Conservation (phyloP, 352 stramenopile species). For the Phytophthora rubi region DNA sequence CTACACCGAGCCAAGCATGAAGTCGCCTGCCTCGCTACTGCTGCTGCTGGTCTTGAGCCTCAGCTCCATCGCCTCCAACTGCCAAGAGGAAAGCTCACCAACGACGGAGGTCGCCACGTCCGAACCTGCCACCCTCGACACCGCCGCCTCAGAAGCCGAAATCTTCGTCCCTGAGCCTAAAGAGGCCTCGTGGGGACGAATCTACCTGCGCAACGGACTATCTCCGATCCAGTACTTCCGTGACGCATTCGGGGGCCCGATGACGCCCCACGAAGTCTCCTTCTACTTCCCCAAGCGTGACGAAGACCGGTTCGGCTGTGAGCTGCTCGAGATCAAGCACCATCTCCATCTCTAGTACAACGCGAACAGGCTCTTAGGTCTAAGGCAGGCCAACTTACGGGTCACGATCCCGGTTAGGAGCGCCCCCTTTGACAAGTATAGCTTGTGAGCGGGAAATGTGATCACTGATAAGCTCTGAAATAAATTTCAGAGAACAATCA, state of each 20-base stretch:
- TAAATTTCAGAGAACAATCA: too few relatives aligned
- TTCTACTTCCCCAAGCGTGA: constrained; percentile 52
- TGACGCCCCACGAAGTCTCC: constrained; percentile 46
- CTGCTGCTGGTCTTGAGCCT: constrained; percentile 1
- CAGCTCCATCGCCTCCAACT: background rate
- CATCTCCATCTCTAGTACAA: too few relatives aligned
- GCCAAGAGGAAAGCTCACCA: background rate
- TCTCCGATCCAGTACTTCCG: constrained; percentile 81
- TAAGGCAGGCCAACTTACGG: too few relatives aligned
- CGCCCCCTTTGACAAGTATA: too few relatives aligned
- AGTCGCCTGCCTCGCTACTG: constrained; percentile 5
- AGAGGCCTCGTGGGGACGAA: constrained; percentile 62
- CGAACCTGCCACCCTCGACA: constrained; percentile 4
- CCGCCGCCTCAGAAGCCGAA: background rate
- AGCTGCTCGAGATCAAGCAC: constrained; percentile 21
- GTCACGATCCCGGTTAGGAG: too few relatives aligned
- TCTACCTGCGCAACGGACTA: constrained; percentile 71
- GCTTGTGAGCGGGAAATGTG: too few relatives aligned
- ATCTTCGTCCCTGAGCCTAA: constrained; percentile 7
- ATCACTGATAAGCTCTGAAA: too few relatives aligned
- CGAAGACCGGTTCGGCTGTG: constrained; percentile 52
- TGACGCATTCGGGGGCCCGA: constrained; percentile 54
- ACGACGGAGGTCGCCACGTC: background rate
- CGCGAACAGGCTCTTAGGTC: too few relatives aligned
- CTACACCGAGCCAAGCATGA: constrained; percentile 9